phyloP scores from a whole-genome alignment of 306 rosid species.

The Cucurbita pepo region DNA sequence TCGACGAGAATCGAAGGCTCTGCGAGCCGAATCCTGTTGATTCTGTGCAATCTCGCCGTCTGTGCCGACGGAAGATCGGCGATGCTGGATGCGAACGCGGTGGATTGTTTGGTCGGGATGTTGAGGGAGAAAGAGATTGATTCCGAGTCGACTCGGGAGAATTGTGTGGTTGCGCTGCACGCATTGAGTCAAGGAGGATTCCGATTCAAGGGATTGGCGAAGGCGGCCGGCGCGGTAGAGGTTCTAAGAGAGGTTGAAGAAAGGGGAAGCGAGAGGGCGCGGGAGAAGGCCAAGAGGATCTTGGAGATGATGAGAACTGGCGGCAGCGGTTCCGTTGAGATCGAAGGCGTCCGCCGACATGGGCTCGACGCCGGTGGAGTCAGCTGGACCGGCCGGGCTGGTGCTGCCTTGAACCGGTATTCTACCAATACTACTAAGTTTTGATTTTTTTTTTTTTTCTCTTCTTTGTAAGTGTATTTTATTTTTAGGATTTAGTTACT shows the following conservation, averaged over 20 bases:
- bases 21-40: constrained; percentile 41
- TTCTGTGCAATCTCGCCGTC: constrained; percentile 59
- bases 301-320: constrained; percentile 43
- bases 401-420: constrained; percentile 24
- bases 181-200: constrained; percentile 69
- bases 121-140: constrained; percentile 37
- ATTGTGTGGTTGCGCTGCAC: constrained; percentile 60
- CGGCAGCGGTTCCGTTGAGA: constrained; percentile 23
- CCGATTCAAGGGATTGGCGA: constrained; percentile 80
- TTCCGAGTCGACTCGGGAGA: constrained; percentile 67
- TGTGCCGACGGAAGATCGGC: constrained; percentile 59
- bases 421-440: constrained; percentile 36
- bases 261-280: constrained; percentile 66
- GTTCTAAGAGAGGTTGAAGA: constrained; percentile 54
- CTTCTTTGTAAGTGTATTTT: not conserved
- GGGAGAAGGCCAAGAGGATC: constrained; percentile 62
- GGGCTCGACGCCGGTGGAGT: constrained; percentile 16
- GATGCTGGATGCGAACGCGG: constrained; percentile 70
- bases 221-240: constrained; percentile 62
- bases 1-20: constrained; percentile 25
- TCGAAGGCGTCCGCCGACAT: constrained; percentile 10
- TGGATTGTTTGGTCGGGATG: constrained; percentile 42
- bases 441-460: constrained; percentile 1
- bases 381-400: constrained; percentile 24
- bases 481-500: not conserved